These are phyloP conservation scores for Blastobotrys chiropterorum DNA, from an alignment of 805 yeast genomes.

Conservation along the genomic window DNA sequence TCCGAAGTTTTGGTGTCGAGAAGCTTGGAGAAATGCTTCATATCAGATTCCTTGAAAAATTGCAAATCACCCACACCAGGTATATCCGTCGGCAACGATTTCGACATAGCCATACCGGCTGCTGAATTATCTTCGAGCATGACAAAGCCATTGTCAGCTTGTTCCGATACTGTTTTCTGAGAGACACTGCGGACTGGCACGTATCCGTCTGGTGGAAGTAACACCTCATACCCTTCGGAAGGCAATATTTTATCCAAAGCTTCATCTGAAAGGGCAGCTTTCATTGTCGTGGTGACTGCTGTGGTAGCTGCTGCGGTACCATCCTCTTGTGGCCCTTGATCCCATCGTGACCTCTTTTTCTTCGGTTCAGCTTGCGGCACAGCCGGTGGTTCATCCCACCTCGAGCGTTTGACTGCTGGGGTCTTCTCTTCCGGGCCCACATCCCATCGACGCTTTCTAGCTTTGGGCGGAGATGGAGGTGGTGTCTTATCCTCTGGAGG, in stretches of 20 bases:
- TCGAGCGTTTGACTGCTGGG: constrained; percentile 17
- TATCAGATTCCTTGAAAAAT: constrained; percentile 65
- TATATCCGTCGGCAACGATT: constrained; percentile 43
- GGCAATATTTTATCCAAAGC: constrained; percentile 48
- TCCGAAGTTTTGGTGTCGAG: constrained; percentile 30
- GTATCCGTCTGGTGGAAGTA: constrained; percentile 42
- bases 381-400: constrained; percentile 30
- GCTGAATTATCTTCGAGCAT: constrained; percentile 43
- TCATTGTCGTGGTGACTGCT: constrained; percentile 13
- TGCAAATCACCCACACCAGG: constrained; percentile 63
- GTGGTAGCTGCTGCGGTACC: constrained; percentile 7
- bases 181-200: constrained; percentile 32
- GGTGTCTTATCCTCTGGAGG: constrained; percentile 3
- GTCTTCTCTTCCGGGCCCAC: constrained; percentile 17
- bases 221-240: constrained; percentile 38
- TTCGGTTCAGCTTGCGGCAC: constrained; percentile 8
- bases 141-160: constrained; percentile 35
- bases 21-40: constrained; percentile 61
- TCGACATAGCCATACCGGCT: constrained; percentile 21
- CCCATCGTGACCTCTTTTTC: constrained; percentile 30
- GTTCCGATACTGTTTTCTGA: constrained; percentile 31
- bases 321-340: constrained; percentile 24
- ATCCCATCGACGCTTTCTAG: constrained; percentile 32
- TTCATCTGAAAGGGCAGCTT: constrained; percentile 36
- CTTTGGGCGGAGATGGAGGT: constrained; percentile 1